phyloP scores from a whole-genome alignment of 139 green algal species.

The Spirogloea muscicola region DNA sequence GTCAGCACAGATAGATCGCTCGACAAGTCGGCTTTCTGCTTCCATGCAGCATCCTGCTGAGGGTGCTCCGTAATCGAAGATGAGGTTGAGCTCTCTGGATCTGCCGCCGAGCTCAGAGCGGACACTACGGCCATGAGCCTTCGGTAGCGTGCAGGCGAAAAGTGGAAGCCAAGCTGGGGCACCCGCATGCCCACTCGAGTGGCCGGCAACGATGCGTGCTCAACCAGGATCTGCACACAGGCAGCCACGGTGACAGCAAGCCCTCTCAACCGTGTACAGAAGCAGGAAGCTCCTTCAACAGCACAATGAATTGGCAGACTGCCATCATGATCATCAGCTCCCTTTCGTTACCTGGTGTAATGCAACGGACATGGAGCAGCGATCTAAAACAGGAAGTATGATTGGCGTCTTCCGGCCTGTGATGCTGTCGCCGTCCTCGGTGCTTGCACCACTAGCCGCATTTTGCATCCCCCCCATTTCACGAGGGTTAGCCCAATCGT shows the following conservation, averaged over 20 bases:
- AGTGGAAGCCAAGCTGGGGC: constrained; percentile 63
- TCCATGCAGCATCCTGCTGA: too few species aligned
- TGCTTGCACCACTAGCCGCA: not conserved
- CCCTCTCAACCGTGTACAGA: too few species aligned
- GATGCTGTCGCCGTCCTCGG: not conserved
- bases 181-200: constrained; percentile 56
- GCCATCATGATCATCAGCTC: too few species aligned
- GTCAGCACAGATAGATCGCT: too few species aligned
- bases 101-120: not conserved
- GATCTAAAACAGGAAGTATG: constrained; percentile 60
- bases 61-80: too few species aligned
- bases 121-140: constrained; percentile 56
- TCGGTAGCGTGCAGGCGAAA: constrained; percentile 60
- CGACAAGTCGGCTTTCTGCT: too few species aligned
- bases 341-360: constrained; percentile 47
- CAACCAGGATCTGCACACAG: constrained; percentile 43
- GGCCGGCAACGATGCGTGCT: constrained; percentile 50
- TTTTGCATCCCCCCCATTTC: not conserved
- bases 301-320: too few species aligned
- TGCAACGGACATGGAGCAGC: constrained; percentile 49
- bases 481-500: constrained; percentile 19
- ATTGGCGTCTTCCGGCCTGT: not conserved
- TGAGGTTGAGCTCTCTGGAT: too few species aligned
- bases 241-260: too few species aligned
- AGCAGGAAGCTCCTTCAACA: too few species aligned